Evolutionary conservation across 257 asterid genomes (phyloP).

Genomic region (Salvia hispanica): DNA sequence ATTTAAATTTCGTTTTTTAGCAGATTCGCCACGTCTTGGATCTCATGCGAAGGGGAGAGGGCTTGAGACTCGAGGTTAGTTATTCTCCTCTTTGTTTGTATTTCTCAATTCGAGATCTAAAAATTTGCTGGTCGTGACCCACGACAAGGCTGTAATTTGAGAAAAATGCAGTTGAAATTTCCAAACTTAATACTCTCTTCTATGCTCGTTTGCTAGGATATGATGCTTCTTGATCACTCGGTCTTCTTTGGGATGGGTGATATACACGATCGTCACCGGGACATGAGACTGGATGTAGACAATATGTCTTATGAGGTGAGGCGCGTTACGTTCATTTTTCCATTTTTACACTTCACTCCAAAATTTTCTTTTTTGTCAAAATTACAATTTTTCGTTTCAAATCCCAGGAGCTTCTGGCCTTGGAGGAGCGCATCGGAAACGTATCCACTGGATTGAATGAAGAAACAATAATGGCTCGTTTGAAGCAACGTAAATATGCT

Average conservation of each 20-base stretch:
- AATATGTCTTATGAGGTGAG: constrained; percentile 75
- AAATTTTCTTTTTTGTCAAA: neutral
- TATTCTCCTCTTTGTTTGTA: constrained; percentile 12
- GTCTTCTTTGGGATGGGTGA: constrained; percentile 58
- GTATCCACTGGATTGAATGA: constrained; percentile 69
- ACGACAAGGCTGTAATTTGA: constrained; percentile 2
- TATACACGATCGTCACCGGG: constrained; percentile 55
- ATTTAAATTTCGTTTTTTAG: constrained; percentile 33
- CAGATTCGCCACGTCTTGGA: constrained; percentile 93
- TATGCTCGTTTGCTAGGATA: constrained; percentile 38
- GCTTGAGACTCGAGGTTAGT: constrained; percentile 83
- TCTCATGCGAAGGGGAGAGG: constrained; percentile 94
- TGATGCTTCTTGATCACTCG: constrained; percentile 58
- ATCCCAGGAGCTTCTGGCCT: constrained; percentile 59
- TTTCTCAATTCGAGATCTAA: neutral
- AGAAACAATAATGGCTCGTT: constrained; percentile 42
- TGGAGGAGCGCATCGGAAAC: constrained; percentile 66
- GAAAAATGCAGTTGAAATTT: neutral
- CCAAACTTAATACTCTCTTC: constrained; percentile 2
- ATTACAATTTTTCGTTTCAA: constrained; percentile 8
- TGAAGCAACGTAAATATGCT: constrained; percentile 46
- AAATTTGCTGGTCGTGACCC: neutral
- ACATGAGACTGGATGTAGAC: constrained; percentile 69
- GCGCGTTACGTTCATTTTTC: neutral
- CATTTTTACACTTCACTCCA: neutral